A percentile compares a stretch with the other conserved stretches of the same genome.
These are phyloP conservation scores for Lichtheimia ramosa DNA, from an alignment of 371 early-diverging fungal genomes.

Conservation along the genomic window DNA sequence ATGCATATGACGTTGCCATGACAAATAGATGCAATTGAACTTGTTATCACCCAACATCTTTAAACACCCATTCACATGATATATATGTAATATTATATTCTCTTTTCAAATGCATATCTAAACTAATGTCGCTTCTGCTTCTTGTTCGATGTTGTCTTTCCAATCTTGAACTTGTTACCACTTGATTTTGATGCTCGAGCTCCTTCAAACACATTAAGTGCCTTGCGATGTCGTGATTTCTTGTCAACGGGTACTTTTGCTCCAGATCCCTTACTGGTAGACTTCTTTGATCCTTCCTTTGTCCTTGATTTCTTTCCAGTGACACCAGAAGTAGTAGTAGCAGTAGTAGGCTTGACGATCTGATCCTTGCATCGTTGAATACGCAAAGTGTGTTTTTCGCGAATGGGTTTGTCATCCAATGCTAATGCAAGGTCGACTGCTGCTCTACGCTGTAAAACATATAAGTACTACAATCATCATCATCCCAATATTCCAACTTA, in stretches of 20 bases:
- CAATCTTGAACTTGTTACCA: constrained; percentile 7
- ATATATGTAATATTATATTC: no score
- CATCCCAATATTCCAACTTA: not conserved
- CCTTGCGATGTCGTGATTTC: constrained; percentile 27
- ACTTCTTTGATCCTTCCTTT: constrained; percentile 27
- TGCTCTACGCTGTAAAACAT: constrained; percentile 48
- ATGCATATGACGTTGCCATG: no score
- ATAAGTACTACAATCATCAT: not conserved
- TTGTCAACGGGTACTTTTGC: constrained; percentile 26
- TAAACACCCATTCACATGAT: no score
- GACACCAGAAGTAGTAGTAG: not conserved
- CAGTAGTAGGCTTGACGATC: constrained; percentile 5
- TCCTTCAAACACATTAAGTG: constrained; percentile 54
- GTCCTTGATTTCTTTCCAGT: constrained; percentile 14
- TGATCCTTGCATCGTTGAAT: constrained; percentile 51
- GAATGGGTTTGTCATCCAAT: constrained; percentile 72
- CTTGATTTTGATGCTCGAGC: constrained; percentile 55
- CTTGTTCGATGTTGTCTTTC: not conserved
- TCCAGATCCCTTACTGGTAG: constrained; percentile 26
- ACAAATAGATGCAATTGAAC: no score
- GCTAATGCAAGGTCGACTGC: constrained; percentile 79
- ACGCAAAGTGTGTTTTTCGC: constrained; percentile 58
- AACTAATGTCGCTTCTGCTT: not conserved
- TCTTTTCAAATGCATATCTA: no score
- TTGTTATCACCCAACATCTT: no score